Conservation (phyloP, 495 filamentous ascomycete species). For the Cercophora samala region DNA sequence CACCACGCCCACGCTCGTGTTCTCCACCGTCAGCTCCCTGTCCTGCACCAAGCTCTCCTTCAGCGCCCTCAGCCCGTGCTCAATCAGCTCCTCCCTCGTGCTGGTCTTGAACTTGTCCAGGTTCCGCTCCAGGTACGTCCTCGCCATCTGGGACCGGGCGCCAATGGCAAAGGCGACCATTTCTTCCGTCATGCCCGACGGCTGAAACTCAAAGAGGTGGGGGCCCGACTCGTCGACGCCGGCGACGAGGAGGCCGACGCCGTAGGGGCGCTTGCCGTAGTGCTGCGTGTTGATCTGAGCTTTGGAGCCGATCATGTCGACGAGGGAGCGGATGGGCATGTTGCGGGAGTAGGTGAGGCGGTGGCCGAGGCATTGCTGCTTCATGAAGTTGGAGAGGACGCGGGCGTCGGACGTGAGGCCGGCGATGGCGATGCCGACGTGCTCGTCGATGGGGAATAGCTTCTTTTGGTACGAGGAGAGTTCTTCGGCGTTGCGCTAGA, state of each 20-base stretch:
- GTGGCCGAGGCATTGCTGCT: conserved; percentile 93
- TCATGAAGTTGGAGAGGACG: conserved; percentile 99
- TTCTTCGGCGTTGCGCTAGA: conserved; percentile 95
- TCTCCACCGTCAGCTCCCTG: conserved; percentile 94
- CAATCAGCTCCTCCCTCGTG: conserved; percentile 77
- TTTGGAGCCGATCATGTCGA: conserved; percentile 87
- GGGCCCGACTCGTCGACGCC: conserved; percentile 91
- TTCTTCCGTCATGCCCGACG: conserved; percentile 91
- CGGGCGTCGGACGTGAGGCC: conserved; percentile 97
- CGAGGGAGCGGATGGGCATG: conserved; percentile 82
- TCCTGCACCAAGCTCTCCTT: conserved; percentile 96
- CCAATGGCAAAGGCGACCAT: conserved; percentile 95
- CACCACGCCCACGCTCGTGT: conserved; percentile 85
- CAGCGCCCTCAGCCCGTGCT: conserved; percentile 83
- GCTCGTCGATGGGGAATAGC: conserved; percentile 92
- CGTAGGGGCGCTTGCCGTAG: conserved; percentile 94
- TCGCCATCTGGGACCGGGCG: conserved; percentile 91
- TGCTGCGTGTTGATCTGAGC: conserved; percentile 97
- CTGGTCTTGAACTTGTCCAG: conserved; percentile 73
- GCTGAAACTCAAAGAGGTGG: conserved; percentile 98
- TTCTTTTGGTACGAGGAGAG: conserved; percentile 99
- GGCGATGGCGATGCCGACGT: conserved; percentile 92
- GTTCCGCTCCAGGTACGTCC: conserved; percentile 92
- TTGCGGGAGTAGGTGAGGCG: conserved; percentile 93
- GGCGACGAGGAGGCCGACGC: conserved; percentile 88